Evolutionary conservation across 2,329 filamentous ascomycete species (phyloP), one percentile per base, ranked within the genome.

Genomic region (Colletotrichum paranaense): DNA sequence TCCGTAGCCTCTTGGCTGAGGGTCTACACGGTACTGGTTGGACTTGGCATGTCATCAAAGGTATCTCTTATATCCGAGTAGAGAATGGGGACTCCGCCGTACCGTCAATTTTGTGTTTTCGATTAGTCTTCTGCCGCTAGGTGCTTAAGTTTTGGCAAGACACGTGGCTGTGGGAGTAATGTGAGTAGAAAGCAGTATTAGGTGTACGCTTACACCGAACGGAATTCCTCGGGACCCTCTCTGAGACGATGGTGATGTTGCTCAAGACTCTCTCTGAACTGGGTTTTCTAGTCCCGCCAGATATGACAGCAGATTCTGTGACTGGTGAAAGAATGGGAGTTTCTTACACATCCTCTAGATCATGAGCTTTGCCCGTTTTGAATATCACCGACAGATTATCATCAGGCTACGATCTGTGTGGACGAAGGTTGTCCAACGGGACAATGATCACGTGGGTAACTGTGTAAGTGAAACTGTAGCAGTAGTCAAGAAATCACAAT

Each of bases 1-100:
- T 22, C 42, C 42, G 42, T 49, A 49, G 42, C 35, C n/a, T 71
- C 11, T n/a, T 32, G 35, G 67, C 26, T 3, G 52, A 24, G 62
- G 28, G 26, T 56, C 6, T 35, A 35, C 32, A 11, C 32, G 32
- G 32, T 35, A 12, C 12, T 56, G 35, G 60, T 35, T 35, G n/a
- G 22, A 32, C 71, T 73, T 70, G 67, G 60, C 71, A 73, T 66
- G 60, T 46, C 67, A 73, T 71, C 55, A 52, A 28, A 59, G 38
- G 14, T 46, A 7, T 46, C 22, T 66, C 60, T 58, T 58, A 66
- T 58, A 55, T 42, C 56, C 67, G 71, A 71, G 53, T 14, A 19
- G 26, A 24, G 53, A 28, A 56, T 1, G 8, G 38, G 14, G 38
- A 42, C 38, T 42, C 38, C 6, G 14, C 38, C 8, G 8, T n/a